These are phyloP conservation scores for Calocybe cyanea DNA, from an alignment of 768 basidiomycete species.

Conservation along the genomic window DNA sequence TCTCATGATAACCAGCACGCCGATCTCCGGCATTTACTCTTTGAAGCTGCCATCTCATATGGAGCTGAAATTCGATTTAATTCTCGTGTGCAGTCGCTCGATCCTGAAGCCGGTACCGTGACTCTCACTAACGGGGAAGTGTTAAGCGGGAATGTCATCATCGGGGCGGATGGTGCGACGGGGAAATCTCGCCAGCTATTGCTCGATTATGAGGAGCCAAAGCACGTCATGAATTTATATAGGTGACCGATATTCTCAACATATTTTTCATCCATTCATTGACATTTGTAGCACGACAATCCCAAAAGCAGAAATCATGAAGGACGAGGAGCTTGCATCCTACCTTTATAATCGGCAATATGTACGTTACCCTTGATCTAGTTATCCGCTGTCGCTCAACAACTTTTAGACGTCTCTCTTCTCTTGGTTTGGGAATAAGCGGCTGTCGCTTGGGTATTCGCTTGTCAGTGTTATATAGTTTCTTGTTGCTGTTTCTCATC, in stretches of 20 bases:
- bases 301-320: constrained; percentile 31
- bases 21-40: constrained; percentile 46
- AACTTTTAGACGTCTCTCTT: constrained; percentile 21
- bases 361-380: constrained; percentile 15
- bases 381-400: background rate
- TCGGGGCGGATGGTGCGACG: constrained; percentile 52
- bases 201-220: constrained; percentile 25
- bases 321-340: constrained; percentile 35
- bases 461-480: constrained; percentile 19
- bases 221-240: constrained; percentile 33
- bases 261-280: background rate
- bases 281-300: constrained; percentile 31
- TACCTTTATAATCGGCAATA: constrained; percentile 20
- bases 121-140: constrained; percentile 36
- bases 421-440: constrained; percentile 32
- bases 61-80: constrained; percentile 41
- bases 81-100: constrained; percentile 25
- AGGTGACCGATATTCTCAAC: constrained; percentile 31
- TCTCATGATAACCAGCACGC: constrained; percentile 34
- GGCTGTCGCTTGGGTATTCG: constrained; percentile 28
- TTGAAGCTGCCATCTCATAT: constrained; percentile 36
- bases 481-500: background rate
- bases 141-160: constrained; percentile 45
- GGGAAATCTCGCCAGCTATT: constrained; percentile 36
- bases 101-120: constrained; percentile 25